Conservation (phyloP, 495 filamentous ascomycete species). For the Geoglossum glabrum region DNA sequence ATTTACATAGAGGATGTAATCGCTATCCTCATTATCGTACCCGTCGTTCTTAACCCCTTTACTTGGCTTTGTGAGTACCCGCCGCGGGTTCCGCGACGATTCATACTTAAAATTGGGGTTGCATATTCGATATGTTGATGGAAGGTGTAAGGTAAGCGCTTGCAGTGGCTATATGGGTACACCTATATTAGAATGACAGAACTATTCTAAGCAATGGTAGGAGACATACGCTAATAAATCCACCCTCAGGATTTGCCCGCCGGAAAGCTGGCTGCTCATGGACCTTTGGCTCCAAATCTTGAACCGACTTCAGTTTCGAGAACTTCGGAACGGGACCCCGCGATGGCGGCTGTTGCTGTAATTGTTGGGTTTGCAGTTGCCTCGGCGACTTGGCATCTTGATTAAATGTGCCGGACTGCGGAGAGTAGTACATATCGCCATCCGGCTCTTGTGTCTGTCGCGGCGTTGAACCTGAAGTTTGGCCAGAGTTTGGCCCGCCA, state of each 20-base stretch:
- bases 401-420: slow-evolving; percentile 27
- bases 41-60: slow-evolving; percentile 98
- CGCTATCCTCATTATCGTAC: slow-evolving; percentile 97
- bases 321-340: slow-evolving; percentile 76
- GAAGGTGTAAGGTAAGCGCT: slow-evolving; percentile 84
- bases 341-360: slow-evolving; percentile 24
- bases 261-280: slow-evolving; percentile 79
- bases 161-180: slow-evolving; percentile 53
- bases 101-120: slow-evolving; percentile 98
- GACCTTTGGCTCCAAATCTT: slow-evolving; percentile 63
- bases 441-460: background rate
- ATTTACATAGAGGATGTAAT: slow-evolving; percentile 98
- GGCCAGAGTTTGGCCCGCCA: background rate
- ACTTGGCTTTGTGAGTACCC: slow-evolving; percentile 97
- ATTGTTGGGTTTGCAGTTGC: slow-evolving; percentile 24
- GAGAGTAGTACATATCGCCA: background rate
- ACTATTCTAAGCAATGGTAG: slow-evolving; percentile 1
- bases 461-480: background rate
- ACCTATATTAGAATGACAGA: slow-evolving; percentile 5
- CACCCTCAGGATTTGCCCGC: slow-evolving; percentile 88
- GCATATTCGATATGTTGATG: slow-evolving; percentile 93
- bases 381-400: slow-evolving; percentile 58
- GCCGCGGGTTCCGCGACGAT: slow-evolving; percentile 89
- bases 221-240: slow-evolving; percentile 82
- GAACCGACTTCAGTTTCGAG: slow-evolving; percentile 45